Evolutionary conservation across 441 rosid species (phyloP), one percentile per base, ranked within the genome.

Genomic region (Pelargonium myrrhifolium): DNA sequence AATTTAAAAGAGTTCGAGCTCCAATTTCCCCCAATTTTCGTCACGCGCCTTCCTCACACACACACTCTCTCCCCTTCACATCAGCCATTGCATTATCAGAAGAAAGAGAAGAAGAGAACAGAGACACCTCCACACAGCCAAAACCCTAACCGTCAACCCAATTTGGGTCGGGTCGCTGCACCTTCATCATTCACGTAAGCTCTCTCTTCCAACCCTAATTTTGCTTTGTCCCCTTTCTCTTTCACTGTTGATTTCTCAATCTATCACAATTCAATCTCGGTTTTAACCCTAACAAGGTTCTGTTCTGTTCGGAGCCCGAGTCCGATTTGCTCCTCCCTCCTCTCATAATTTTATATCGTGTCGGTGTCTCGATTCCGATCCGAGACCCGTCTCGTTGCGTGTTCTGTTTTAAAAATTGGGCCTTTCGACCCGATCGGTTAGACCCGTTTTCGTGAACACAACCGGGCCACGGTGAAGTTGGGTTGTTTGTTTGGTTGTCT

Each of bases 361-460:
- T 49, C 0, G 8, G 59, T 26, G 1, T 28, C 14, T 26, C 42
- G 14, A 17, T 47, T 26, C 69, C 65, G 69, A 68, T 73, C 76
- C 76, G 60, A 65, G 56, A 67, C 65, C 72, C 68, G 20, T 45
- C 68, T 64, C 43, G 28, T 71, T 31, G n/a, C 56, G n/a, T 17
- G 51, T 10, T 49, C 56, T 49, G 56, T 49, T 49, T 49, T 49
- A n/a, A 49, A 49, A 64, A 71, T 39, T 65, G 45, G 64, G 64
- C 45, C 55, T n/a, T 15, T 18, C 18, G 65, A 71, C 74, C 74
- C 74, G 64, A 45, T 65, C 35, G 65, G 62, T 56, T 67, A 37
- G n/a, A 53, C 60, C 69, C 72, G 69, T 43, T 59, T 68, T 9
- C 37, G 37, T 0, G 37, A 31, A 31, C 37, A 31, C 37, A 31